Percentiles rank a stretch among this genome's conserved stretches.
Evolutionary conservation across 768 basidiomycete genomes (phyloP).

Genomic region (Mycena pura): DNA sequence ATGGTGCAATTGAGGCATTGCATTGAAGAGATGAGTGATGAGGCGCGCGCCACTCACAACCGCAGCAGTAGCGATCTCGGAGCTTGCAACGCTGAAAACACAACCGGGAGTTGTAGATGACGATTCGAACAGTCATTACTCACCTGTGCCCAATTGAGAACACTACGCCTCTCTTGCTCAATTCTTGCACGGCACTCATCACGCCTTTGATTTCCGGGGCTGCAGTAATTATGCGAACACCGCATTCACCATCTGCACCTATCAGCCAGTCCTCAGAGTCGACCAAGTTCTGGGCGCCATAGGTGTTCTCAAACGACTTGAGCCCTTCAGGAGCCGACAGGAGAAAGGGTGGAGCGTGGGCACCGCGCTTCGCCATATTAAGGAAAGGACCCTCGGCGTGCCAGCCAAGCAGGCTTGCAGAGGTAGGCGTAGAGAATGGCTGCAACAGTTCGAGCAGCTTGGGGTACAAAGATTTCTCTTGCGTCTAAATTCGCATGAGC

Average conservation of each 20-base stretch:
- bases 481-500: constrained; percentile 58
- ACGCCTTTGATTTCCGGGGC: constrained; percentile 90
- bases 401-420: constrained; percentile 85
- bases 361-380: constrained; percentile 81
- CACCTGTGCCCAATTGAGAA: constrained; percentile 93
- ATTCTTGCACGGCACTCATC: constrained; percentile 66
- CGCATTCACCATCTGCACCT: constrained; percentile 52
- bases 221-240: constrained; percentile 82
- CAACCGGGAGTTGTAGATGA: constrained; percentile 2
- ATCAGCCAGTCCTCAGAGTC: constrained; percentile 74
- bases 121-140: constrained; percentile 13
- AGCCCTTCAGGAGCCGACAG: constrained; percentile 67
- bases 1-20: constrained; percentile 90
- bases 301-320: constrained; percentile 74
- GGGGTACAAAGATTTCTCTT: constrained; percentile 77
- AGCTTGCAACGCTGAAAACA: constrained; percentile 71
- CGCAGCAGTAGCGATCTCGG: constrained; percentile 74
- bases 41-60: constrained; percentile 78
- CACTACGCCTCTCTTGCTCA: constrained; percentile 69
- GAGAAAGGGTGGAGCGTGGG: constrained; percentile 75
- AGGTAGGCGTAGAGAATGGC: constrained; percentile 66
- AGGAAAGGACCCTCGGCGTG: constrained; percentile 93
- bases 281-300: constrained; percentile 69
- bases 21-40: constrained; percentile 93
- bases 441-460: constrained; percentile 71